Evolutionary conservation across 164 flowering plant species (phyloP).

Genomic region (Vitis rupestris): DNA sequence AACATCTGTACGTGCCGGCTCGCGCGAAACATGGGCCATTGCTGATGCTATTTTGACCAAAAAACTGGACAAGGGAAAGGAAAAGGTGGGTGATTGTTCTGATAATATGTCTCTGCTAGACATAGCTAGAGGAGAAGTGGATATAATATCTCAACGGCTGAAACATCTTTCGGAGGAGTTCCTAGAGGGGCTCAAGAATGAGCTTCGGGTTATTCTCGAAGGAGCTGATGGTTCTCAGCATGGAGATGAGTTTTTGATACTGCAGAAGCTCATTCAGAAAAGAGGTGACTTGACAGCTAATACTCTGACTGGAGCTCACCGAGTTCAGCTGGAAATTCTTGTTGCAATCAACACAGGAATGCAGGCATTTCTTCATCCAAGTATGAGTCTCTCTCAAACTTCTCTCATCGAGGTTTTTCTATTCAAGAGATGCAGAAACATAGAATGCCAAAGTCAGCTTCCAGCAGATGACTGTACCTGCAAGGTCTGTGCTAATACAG

Average conservation of each 20-base stretch:
- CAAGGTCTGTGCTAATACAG: constrained; percentile 72
- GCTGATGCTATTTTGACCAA: constrained; percentile 45
- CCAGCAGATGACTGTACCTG: constrained; percentile 96
- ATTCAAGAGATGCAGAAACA: constrained; percentile 93
- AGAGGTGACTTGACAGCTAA: constrained; percentile 74
- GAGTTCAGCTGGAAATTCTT: constrained; percentile 84
- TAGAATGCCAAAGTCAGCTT: constrained; percentile 81
- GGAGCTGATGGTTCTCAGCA: constrained; percentile 82
- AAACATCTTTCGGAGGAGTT: constrained; percentile 63
- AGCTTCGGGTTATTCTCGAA: constrained; percentile 75
- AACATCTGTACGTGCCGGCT: constrained; percentile 93
- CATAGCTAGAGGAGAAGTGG: constrained; percentile 76
- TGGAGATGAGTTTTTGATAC: constrained; percentile 66
- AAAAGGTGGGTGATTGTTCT: constrained; percentile 52
- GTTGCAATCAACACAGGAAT: constrained; percentile 92
- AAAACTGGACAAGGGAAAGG: constrained; percentile 61
- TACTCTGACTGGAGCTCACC: constrained; percentile 67
- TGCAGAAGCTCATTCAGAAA: constrained; percentile 79
- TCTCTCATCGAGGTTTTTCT: constrained; percentile 84
- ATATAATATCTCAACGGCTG: constrained; percentile 68
- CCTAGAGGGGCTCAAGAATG: constrained; percentile 71
- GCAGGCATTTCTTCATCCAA: constrained; percentile 90
- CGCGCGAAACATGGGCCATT: constrained; percentile 84
- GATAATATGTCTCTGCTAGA: constrained; percentile 74
- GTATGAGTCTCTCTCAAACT: constrained; percentile 80